Evolutionary conservation across 2,329 filamentous ascomycete species (phyloP).

Genomic region (Hymenoscyphus infarciens): DNA sequence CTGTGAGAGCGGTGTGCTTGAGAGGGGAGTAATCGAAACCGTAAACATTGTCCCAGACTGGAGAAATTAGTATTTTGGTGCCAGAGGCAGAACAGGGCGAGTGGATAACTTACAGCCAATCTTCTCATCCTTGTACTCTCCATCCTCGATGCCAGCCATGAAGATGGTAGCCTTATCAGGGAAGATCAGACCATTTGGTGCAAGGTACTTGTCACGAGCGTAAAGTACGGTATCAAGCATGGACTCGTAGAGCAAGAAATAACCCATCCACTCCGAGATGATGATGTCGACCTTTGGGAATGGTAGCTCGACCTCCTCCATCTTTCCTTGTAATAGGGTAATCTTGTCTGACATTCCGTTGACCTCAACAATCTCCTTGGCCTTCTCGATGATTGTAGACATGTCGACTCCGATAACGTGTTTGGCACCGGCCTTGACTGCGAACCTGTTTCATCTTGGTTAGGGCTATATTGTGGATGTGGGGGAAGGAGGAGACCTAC

Average conservation of each 20-base stretch:
- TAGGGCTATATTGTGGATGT: background rate
- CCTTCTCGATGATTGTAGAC: constrained; percentile 99
- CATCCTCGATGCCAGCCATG: constrained; percentile 94
- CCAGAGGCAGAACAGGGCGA: background rate
- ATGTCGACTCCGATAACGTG: constrained; percentile 99
- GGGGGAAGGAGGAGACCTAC: constrained; percentile 50
- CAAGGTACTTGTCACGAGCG: constrained; percentile 87
- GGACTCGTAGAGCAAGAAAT: constrained; percentile 97
- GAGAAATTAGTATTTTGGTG: constrained; percentile 2
- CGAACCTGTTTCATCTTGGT: constrained; percentile 65
- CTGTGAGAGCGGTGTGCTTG: constrained; percentile 87
- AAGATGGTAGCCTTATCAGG: constrained; percentile 98
- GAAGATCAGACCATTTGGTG: constrained; percentile 87
- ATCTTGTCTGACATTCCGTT: constrained; percentile 97
- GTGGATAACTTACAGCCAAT: constrained; percentile 76
- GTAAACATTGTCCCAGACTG: constrained; percentile 99
- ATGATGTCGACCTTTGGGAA: constrained; percentile 98
- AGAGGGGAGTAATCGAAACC: constrained; percentile 95
- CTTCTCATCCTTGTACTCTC: constrained; percentile 99
- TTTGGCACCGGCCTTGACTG: constrained; percentile 91
- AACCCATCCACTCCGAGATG: constrained; percentile 99
- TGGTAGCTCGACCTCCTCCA: constrained; percentile 95
- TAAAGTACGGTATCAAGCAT: constrained; percentile 99
- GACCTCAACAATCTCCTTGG: constrained; percentile 84
- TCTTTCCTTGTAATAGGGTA: constrained; percentile 96